Evolutionary conservation across 1,139 yeast species (phyloP).

Genomic region (Yamadazyma atmosphaerica): DNA sequence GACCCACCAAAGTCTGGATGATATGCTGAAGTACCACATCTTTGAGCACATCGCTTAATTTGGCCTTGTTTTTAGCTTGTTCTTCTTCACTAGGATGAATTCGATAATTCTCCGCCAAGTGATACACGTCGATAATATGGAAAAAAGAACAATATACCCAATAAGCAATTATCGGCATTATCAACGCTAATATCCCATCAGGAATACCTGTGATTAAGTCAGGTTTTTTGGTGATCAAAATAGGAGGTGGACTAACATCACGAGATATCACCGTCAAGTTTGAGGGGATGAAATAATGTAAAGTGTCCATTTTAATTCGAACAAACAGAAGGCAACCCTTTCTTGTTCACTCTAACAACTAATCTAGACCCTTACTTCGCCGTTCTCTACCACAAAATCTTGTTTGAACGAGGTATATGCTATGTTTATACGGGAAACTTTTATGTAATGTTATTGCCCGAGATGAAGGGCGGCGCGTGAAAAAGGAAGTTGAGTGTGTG

Average conservation of each 20-base stretch:
- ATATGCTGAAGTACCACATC: constrained; percentile 86
- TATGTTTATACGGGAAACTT: not conserved
- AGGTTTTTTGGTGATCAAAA: constrained; percentile 25
- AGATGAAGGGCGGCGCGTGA: constrained; percentile 1
- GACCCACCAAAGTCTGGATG: constrained; percentile 76
- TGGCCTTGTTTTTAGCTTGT: constrained; percentile 68
- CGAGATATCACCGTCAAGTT: constrained; percentile 16
- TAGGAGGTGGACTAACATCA: constrained; percentile 14
- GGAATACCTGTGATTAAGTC: constrained; percentile 57
- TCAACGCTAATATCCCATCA: constrained; percentile 72
- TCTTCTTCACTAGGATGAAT: constrained; percentile 93
- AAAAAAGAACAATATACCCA: constrained; percentile 78
- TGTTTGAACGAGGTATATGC: not conserved
- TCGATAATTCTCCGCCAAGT: constrained; percentile 78
- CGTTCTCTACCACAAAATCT: not conserved
- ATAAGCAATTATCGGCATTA: constrained; percentile 76
- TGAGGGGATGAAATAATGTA: constrained; percentile 2
- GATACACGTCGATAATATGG: constrained; percentile 69
- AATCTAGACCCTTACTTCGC: too few relatives aligned
- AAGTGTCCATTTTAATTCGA: not conserved
- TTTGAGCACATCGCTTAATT: constrained; percentile 63
- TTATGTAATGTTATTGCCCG: not conserved
- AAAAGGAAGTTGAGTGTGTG: not conserved
- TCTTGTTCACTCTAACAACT: too few relatives aligned
- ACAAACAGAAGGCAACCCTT: not conserved